Evolutionary conservation across 2,329 filamentous ascomycete species (phyloP).

Genomic region (Penicillium sp.): DNA sequence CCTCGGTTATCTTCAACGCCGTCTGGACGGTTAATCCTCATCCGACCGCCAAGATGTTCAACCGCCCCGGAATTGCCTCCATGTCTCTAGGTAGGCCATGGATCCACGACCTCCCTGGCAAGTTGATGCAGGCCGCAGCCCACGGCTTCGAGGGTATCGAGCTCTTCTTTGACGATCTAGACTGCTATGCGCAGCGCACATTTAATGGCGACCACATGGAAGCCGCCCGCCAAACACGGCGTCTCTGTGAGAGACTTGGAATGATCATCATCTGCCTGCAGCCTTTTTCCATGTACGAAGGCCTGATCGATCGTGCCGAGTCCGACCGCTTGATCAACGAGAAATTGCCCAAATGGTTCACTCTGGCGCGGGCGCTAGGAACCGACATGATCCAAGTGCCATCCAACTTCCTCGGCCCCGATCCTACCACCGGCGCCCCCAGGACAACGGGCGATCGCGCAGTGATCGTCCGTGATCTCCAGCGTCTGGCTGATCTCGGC

Average conservation of each 20-base stretch:
- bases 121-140: slow-evolving; percentile 69
- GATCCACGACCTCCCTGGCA: slow-evolving; percentile 70
- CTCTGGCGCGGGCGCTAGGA: slow-evolving; percentile 65
- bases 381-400: slow-evolving; percentile 79
- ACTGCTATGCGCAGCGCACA: slow-evolving; percentile 36
- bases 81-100: slow-evolving; percentile 78
- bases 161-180: slow-evolving; percentile 46
- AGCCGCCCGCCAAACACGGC: slow-evolving; percentile 52
- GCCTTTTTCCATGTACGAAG: slow-evolving; percentile 80
- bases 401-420: slow-evolving; percentile 65
- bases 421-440: slow-evolving; percentile 45
- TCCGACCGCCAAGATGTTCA: slow-evolving; percentile 30
- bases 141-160: slow-evolving; percentile 46
- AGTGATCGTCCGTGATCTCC: slow-evolving; percentile 33
- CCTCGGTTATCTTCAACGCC: background rate
- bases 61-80: slow-evolving; percentile 69
- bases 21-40: slow-evolving; percentile 2
- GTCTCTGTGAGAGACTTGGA: slow-evolving; percentile 49
- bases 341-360: slow-evolving; percentile 70
- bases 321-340: slow-evolving; percentile 66
- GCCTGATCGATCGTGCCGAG: slow-evolving; percentile 66
- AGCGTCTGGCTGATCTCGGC: slow-evolving; percentile 70
- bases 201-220: slow-evolving; percentile 33
- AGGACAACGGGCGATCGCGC: slow-evolving; percentile 44
- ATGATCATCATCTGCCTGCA: slow-evolving; percentile 64